Conservation (phyloP, 345 rosid species). For the Salix suchowensis region DNA sequence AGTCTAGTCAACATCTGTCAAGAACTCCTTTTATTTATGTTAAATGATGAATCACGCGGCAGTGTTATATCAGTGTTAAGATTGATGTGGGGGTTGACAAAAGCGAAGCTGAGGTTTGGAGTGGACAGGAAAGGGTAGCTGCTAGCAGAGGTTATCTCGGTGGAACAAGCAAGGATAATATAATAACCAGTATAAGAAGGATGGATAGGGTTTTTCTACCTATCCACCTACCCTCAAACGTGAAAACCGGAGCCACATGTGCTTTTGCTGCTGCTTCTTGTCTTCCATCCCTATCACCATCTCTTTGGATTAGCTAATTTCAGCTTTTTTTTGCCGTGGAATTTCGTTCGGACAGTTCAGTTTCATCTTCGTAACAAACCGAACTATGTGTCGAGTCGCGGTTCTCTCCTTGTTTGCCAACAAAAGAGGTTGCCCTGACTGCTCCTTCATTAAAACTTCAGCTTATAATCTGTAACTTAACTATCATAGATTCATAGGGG, state of each 20-base stretch:
- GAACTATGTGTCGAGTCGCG: not conserved
- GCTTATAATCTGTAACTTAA: not conserved
- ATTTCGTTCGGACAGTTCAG: not conserved
- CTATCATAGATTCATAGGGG: not conserved
- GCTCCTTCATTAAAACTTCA: not conserved
- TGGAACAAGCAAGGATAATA: slow-evolving; percentile 36
- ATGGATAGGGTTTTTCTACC: slow-evolving; percentile 24
- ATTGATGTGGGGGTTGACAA: slow-evolving; percentile 35
- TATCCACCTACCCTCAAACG: slow-evolving; percentile 36
- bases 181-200: not conserved
- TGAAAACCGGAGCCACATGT: slow-evolving; percentile 50
- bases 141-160: slow-evolving; percentile 4
- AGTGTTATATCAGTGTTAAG: slow-evolving; percentile 25
- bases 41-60: slow-evolving; percentile 2
- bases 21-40: slow-evolving; percentile 1
- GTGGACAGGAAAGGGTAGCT: slow-evolving; percentile 23
- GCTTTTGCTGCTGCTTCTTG: slow-evolving; percentile 20
- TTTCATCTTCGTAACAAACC: not conserved
- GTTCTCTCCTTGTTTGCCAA: not conserved
- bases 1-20: slow-evolving; percentile 30
- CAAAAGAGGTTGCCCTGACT: not conserved
- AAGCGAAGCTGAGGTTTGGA: slow-evolving; percentile 10
- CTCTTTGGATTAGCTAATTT: not conserved
- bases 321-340: not conserved
- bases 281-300: not conserved